Percentiles rank a stretch among this genome's conserved stretches.
Conservation (phyloP, 1,284 basidiomycete genomes). For the Ustilago shanxiensis region DNA sequence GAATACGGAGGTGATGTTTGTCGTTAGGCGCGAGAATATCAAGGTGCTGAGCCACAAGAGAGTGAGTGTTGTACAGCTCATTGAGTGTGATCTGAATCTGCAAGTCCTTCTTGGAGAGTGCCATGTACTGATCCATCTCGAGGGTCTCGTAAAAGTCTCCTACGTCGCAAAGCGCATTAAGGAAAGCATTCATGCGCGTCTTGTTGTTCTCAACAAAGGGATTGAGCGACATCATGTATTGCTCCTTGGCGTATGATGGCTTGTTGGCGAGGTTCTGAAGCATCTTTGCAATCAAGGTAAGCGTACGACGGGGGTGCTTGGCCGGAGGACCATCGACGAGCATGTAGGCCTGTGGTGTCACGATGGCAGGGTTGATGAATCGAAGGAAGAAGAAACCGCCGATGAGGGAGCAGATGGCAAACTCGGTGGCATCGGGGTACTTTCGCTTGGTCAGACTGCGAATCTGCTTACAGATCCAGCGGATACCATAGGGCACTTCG, state of each 20-base stretch:
- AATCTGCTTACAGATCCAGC: slow-evolving; percentile 99
- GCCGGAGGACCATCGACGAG: slow-evolving; percentile 96
- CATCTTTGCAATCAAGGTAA: slow-evolving; percentile 99
- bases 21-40: slow-evolving; percentile 95
- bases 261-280: slow-evolving; percentile 99
- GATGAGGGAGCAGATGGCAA: slow-evolving; percentile 96
- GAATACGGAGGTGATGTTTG: slow-evolving; percentile 94
- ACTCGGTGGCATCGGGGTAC: slow-evolving; percentile 97
- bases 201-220: slow-evolving; percentile 99
- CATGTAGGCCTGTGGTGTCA: slow-evolving; percentile 99
- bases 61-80: slow-evolving; percentile 98
- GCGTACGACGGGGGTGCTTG: slow-evolving; percentile 93
- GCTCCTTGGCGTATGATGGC: slow-evolving; percentile 96
- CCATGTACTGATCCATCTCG: slow-evolving; percentile 99
- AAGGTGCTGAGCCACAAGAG: slow-evolving; percentile 91
- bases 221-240: slow-evolving; percentile 97
- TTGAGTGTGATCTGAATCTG: slow-evolving; percentile 99
- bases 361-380: slow-evolving; percentile 99
- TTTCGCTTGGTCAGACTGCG: slow-evolving; percentile 95
- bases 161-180: slow-evolving; percentile 96
- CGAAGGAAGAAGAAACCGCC: slow-evolving; percentile 99
- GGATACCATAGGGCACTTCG: slow-evolving; percentile 96
- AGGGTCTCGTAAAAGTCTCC: slow-evolving; percentile 99
- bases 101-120: slow-evolving; percentile 97
- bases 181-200: slow-evolving; percentile 93